Evolutionary conservation across 495 filamentous ascomycete genomes (phyloP).

Genomic region (Ascodesmis nigricans): DNA sequence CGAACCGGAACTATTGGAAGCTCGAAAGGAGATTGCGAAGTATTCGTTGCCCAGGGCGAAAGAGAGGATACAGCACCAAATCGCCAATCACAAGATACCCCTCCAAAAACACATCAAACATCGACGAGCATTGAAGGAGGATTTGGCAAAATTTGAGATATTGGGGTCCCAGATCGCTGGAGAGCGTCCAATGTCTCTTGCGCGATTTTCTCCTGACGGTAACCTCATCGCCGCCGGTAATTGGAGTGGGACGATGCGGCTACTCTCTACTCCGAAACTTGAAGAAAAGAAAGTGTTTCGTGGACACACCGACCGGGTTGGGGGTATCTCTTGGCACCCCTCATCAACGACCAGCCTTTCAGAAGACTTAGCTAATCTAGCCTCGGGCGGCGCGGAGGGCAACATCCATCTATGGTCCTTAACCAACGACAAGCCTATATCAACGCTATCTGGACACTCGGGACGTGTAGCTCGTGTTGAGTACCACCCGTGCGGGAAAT

Average conservation of each 20-base stretch:
- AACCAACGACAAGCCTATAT: slow-evolving; percentile 54
- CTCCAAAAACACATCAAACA: slow-evolving; percentile 77
- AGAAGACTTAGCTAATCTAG: slow-evolving; percentile 54
- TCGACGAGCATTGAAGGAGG: slow-evolving; percentile 70
- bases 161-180: slow-evolving; percentile 83
- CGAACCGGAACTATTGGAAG: slow-evolving; percentile 45
- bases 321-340: slow-evolving; percentile 78
- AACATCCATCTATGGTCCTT: slow-evolving; percentile 81
- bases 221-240: slow-evolving; percentile 71
- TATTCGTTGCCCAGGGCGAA: slow-evolving; percentile 73
- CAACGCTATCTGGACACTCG: slow-evolving; percentile 66
- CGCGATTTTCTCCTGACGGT: slow-evolving; percentile 71
- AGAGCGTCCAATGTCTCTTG: slow-evolving; percentile 72
- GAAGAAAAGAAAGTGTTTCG: slow-evolving; percentile 50
- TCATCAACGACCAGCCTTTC: slow-evolving; percentile 63
- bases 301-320: slow-evolving; percentile 69
- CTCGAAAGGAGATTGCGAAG: slow-evolving; percentile 57
- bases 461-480: slow-evolving; percentile 78
- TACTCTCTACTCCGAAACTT: slow-evolving; percentile 64
- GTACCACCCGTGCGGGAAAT: slow-evolving; percentile 80
- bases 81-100: slow-evolving; percentile 56
- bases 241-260: slow-evolving; percentile 69
- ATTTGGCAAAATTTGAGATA: slow-evolving; percentile 60
- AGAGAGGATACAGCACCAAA: slow-evolving; percentile 49
- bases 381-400: slow-evolving; percentile 78